Percentiles rank a stretch among this genome's conserved stretches.
Evolutionary conservation across 2,329 filamentous ascomycete species (phyloP).

Genomic region (Paramyrothecium sp.): DNA sequence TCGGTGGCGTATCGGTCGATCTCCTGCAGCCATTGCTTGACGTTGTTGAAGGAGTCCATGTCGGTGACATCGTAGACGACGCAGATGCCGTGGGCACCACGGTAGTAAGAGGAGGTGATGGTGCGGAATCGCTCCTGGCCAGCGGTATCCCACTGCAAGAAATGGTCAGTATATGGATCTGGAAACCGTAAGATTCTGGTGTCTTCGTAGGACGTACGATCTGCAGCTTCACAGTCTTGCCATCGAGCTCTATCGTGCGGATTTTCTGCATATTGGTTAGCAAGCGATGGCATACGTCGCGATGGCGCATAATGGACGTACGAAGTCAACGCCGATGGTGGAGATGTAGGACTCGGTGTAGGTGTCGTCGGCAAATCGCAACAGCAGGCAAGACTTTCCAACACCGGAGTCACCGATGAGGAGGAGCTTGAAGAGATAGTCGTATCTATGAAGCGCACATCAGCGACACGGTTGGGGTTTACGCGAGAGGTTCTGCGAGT

Average conservation of each 20-base stretch:
- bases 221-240: conserved; percentile 99
- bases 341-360: conserved; percentile 99
- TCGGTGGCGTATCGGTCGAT: conserved; percentile 99
- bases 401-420: conserved; percentile 99
- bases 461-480: conserved; percentile 13
- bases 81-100: conserved; percentile 97
- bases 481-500: conserved; percentile 2
- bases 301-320: conserved; percentile 48
- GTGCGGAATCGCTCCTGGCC: conserved; percentile 99
- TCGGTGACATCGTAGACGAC: conserved; percentile 99
- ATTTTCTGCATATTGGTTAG: conserved; percentile 72
- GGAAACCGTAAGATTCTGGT: not conserved
- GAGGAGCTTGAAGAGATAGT: conserved; percentile 99
- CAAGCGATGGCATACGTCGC: conserved; percentile 2
- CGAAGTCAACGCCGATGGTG: conserved; percentile 98
- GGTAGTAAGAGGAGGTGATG: conserved; percentile 99
- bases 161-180: conserved; percentile 1
- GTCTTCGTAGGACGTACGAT: conserved; percentile 67
- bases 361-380: conserved; percentile 98
- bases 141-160: conserved; percentile 89
- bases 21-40: conserved; percentile 99
- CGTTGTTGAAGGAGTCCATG: conserved; percentile 99
- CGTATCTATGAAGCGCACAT: conserved; percentile 70
- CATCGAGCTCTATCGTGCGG: conserved; percentile 97
- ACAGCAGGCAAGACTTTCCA: conserved; percentile 97